phyloP scores from a whole-genome alignment of 805 yeast species.

The Sugiyamaella americana region DNA sequence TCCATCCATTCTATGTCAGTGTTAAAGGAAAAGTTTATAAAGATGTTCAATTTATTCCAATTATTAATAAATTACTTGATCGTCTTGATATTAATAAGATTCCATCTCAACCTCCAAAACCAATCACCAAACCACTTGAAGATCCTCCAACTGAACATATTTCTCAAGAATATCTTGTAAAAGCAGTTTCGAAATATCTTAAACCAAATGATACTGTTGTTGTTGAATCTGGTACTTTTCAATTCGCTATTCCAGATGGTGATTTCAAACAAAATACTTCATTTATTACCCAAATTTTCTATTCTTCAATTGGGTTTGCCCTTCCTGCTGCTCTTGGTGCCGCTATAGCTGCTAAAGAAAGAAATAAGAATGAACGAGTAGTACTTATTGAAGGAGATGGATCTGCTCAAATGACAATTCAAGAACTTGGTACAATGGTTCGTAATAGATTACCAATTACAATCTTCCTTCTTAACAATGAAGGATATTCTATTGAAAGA shows the following conservation, averaged over 20 bases:
- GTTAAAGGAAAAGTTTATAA: conserved; percentile 39
- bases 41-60: conserved; percentile 45
- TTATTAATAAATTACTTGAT: conserved; percentile 41
- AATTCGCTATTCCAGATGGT: conserved; percentile 68
- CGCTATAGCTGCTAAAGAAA: conserved; percentile 55
- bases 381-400: conserved; percentile 86
- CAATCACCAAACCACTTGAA: conserved; percentile 28
- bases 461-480: conserved; percentile 71
- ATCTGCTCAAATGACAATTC: conserved; percentile 89
- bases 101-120: conserved; percentile 22
- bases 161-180: conserved; percentile 41
- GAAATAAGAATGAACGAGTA: conserved; percentile 43
- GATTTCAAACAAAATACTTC: conserved; percentile 50
- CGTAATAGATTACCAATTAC: conserved; percentile 58
- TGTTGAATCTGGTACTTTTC: conserved; percentile 77
- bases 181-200: conserved; percentile 39
- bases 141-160: conserved; percentile 20
- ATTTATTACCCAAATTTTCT: conserved; percentile 58
- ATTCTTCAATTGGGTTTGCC: conserved; percentile 83
- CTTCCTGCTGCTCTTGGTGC: conserved; percentile 83
- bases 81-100: conserved; percentile 32
- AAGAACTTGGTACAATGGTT: conserved; percentile 65
- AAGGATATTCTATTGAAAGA: conserved; percentile 88
- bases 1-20: conserved; percentile 50
- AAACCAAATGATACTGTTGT: conserved; percentile 65